Percentiles rank a stretch among this genome's conserved stretches.
phyloP scores from a whole-genome alignment of 768 basidiomycete species.

The Amanita molliuscula region DNA sequence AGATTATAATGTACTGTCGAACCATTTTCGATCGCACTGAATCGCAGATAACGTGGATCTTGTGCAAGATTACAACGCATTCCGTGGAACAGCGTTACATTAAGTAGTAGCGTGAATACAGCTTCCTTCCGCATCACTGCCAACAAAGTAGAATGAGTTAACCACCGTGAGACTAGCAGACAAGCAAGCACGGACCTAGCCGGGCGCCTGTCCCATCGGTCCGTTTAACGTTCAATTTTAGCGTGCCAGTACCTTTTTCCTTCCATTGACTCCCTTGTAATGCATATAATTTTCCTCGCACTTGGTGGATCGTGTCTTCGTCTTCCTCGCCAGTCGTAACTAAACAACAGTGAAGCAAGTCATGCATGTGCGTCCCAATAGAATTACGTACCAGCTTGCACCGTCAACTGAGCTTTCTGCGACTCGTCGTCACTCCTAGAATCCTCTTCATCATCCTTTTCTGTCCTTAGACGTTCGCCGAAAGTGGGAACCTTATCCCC shows the following conservation, averaged over 20 bases:
- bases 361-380: neutral
- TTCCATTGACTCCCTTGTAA: slow-evolving; percentile 64
- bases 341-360: slow-evolving; percentile 15
- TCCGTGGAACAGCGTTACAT: slow-evolving; percentile 66
- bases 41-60: slow-evolving; percentile 71
- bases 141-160: slow-evolving; percentile 4
- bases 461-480: slow-evolving; percentile 57
- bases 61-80: slow-evolving; percentile 67
- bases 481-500: slow-evolving; percentile 36
- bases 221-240: slow-evolving; percentile 59
- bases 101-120: slow-evolving; percentile 63
- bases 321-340: slow-evolving; percentile 78
- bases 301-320: slow-evolving; percentile 66
- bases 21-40: slow-evolving; percentile 60
- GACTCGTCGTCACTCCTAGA: slow-evolving; percentile 38
- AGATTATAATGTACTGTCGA: slow-evolving; percentile 63
- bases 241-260: slow-evolving; percentile 62
- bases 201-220: slow-evolving; percentile 61
- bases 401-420: slow-evolving; percentile 40
- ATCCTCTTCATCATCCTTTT: slow-evolving; percentile 48
- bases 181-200: slow-evolving; percentile 34
- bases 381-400: slow-evolving; percentile 51
- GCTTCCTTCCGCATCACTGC: slow-evolving; percentile 84
- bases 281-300: slow-evolving; percentile 65
- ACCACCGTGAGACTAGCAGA: neutral